Base-by-base conservation (phyloP, 306 rosid genomes). In the Astragalus membranaceus region DNA sequence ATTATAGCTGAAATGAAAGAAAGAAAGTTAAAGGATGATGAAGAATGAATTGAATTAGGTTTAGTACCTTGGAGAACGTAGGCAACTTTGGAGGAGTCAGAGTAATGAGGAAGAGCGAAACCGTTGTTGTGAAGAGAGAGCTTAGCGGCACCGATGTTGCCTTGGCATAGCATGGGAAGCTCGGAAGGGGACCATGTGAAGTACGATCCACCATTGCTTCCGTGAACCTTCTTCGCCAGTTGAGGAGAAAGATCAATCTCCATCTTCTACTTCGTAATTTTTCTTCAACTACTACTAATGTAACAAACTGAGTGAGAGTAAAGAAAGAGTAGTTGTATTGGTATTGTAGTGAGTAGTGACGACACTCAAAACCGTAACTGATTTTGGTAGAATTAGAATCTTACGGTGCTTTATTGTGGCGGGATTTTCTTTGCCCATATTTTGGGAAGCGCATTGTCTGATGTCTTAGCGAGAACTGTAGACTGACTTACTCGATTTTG, bases 71-170 rank as follows among this genome's bases (percentile, higher is more conserved):
- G 96, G n/a, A 90, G 93, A 55, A 87, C 85, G 62, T 87, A 87
- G 1, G 93, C 96, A 11, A 90, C 93, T 53, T 78, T 81, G 64
- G 91, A 58, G 29, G 91, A 90, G 41, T 90, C 96, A 43, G 87
- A 87, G 65, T 85, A 90, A 20, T 77, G 73, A 49, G 94, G 94
- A 48, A 87, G 83, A 12, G 94, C 87, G 39, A 90, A 84, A 6
- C 91, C 96, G 5, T 90, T 77, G 83, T 80, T 85, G 72, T 80
- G 77, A 0, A 87, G 89, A 46, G 85, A 83, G 4, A 90, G 88
- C 78, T 90, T 87, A 10, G 85, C 52, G 0, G 96, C 96, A 7
- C 88, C 96, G 15, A 90, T 87, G 80, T 90, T 90, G 0, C 89
- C 96, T 52, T 86, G 30, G 1, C 69, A 69, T 0, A 90, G 82